Evolutionary conservation across 2,329 filamentous ascomycete genomes (phyloP), one percentile per base, ranked within the genome.

Genomic region (Penicillium thymicola): DNA sequence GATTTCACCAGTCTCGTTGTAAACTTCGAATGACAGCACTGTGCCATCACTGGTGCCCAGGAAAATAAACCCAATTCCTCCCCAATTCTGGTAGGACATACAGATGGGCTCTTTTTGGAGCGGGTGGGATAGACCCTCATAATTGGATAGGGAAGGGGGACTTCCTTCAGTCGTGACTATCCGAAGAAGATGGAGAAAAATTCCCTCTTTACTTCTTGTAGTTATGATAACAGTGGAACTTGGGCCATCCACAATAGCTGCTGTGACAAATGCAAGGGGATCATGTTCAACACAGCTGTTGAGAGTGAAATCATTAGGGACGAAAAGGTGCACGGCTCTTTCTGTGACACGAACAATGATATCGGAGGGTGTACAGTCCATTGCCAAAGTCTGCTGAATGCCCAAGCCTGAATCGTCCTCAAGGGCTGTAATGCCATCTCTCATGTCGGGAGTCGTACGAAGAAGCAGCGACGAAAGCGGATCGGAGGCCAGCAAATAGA

Each of bases 331-430:
- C 16, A 77, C 70, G 9, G 71, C 70, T 16, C 52, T 64, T 41
- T 72, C 64, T 10, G 78, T 80, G 37, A 81, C 65, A 55, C 80
- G 78, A 18, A 79, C 62, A 13, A 80, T 57, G 8, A 70, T 57
- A 28, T 72, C 71, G 5, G 65, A 62, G 16, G 63, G 57, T 9
- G 75, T 71, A 49, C 65, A 72, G 18, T 73, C 76, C 8, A 75
- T 76, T 28, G 77, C 75, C 28, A 82, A 59, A 4, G 79, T 81
- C 60, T 74, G 74, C 7, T 68, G 62, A 44, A 70, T 66, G n/a
- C 78, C 72, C 41, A 81, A 62, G 5, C 72, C 75, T 36, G 68
- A 72, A 28, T 71, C 67, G 18, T 70, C 67, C 45, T 75, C 70
- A 37, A 78, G 62, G 2, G 70, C 72, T 51, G 66, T 71, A 38